Evolutionary conservation across 805 yeast genomes (phyloP).

Genomic region (Millerozyma miso): DNA sequence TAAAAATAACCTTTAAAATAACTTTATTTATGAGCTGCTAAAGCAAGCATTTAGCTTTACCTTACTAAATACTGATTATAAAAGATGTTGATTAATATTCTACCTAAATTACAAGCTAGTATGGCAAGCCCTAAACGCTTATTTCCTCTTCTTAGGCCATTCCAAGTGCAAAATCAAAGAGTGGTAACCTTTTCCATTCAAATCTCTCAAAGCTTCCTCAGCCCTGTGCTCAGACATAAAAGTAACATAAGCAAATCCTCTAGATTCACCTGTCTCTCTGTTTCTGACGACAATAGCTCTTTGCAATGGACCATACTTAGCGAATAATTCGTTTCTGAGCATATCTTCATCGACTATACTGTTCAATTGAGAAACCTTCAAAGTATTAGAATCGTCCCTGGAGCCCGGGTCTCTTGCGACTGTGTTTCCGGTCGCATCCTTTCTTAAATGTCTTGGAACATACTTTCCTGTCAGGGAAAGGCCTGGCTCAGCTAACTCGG

Average conservation of each 20-base stretch:
- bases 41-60: too few relatives aligned
- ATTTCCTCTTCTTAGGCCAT: conserved; percentile 45
- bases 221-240: conserved; percentile 68
- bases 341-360: conserved; percentile 78
- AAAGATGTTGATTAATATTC: not conserved
- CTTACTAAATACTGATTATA: too few relatives aligned
- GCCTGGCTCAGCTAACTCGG: conserved; percentile 19
- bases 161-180: conserved; percentile 63
- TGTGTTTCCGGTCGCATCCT: conserved; percentile 36
- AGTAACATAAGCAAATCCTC: conserved; percentile 94
- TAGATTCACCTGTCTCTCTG: conserved; percentile 89
- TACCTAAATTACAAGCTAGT: not conserved
- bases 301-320: conserved; percentile 59
- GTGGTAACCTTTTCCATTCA: conserved; percentile 91
- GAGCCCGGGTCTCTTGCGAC: conserved; percentile 34
- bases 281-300: conserved; percentile 84
- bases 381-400: conserved; percentile 82
- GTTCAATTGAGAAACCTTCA: conserved; percentile 89
- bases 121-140: not conserved
- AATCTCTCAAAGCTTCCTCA: conserved; percentile 64
- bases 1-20: too few relatives aligned
- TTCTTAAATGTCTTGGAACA: conserved; percentile 44
- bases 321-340: conserved; percentile 67
- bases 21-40: too few relatives aligned
- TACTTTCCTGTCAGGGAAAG: conserved; percentile 28